These are phyloP conservation scores for Penicillium olsonii DNA, from an alignment of 2,329 filamentous ascomycete genomes.

Conservation along the genomic window DNA sequence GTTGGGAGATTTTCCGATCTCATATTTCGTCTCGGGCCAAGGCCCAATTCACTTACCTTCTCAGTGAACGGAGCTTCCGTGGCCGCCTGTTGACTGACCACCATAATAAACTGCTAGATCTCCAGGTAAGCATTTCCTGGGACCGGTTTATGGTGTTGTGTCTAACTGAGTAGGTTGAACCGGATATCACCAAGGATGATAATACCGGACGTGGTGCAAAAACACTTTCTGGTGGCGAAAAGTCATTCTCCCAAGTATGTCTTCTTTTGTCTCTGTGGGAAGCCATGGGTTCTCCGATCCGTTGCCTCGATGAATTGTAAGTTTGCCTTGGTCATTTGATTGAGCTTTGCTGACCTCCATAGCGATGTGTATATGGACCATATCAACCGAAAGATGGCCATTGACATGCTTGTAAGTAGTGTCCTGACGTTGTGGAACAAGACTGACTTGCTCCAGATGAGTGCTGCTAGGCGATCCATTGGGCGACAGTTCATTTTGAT, in stretches of 20 bases:
- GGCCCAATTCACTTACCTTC: conserved; percentile 81
- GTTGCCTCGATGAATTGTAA: conserved; percentile 91
- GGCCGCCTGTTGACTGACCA: conserved; percentile 81
- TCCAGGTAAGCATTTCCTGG: conserved; percentile 61
- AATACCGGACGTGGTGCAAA: conserved; percentile 78
- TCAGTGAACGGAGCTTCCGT: conserved; percentile 86
- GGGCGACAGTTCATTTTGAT: conserved; percentile 95
- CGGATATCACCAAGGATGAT: conserved; percentile 68
- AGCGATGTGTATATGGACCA: conserved; percentile 98
- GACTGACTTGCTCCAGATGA: conserved; percentile 58
- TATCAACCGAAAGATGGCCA: conserved; percentile 89
- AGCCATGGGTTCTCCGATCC: conserved; percentile 92
- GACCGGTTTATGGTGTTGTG: background rate
- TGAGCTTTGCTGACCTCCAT: background rate
- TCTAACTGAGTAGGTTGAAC: conserved; percentile 54
- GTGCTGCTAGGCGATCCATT: conserved; percentile 80
- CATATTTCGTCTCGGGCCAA: conserved; percentile 84
- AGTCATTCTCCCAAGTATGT: conserved; percentile 96
- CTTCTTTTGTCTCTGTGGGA: conserved; percentile 93
- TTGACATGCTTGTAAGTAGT: conserved; percentile 79
- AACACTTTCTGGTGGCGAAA: conserved; percentile 93
- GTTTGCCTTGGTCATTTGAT: conserved; percentile 30
- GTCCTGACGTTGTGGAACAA: background rate
- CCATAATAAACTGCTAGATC: conserved; percentile 68
- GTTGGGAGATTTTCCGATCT: conserved; percentile 80